phyloP scores from a whole-genome alignment of 495 filamentous ascomycete genomes.

The Penicilliopsis zonata region DNA sequence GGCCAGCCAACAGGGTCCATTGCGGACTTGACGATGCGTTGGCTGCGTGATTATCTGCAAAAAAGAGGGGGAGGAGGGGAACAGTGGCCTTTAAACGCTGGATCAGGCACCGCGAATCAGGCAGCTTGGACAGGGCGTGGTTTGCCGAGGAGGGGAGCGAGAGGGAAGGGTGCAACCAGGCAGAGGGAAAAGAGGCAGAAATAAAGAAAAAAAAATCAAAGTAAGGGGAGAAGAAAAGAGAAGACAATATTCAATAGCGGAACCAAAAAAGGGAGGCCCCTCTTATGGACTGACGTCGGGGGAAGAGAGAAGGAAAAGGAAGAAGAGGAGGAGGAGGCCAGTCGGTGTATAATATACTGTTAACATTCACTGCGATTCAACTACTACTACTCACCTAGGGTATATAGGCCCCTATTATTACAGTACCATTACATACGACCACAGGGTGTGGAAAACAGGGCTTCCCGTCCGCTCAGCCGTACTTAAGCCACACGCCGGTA shows the following conservation, averaged over 20 bases:
- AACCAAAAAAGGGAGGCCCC: no score
- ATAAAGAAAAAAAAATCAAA: not conserved
- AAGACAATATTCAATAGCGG: no score
- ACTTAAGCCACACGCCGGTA: no score
- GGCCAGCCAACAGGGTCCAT: constrained; percentile 15
- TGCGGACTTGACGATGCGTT: constrained; percentile 12
- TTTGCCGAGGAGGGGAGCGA: constrained; percentile 2
- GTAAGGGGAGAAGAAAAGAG: not conserved
- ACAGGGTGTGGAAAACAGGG: no score
- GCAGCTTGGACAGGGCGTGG: constrained; percentile 4
- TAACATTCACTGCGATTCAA: no score
- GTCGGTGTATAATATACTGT: not conserved
- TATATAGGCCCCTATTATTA: no score
- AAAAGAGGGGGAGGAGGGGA: constrained; percentile 5
- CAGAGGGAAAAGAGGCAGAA: constrained; percentile 4
- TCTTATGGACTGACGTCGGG: not conserved
- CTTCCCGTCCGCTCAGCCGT: no score
- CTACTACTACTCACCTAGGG: no score
- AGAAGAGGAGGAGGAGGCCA: not conserved
- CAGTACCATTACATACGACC: no score
- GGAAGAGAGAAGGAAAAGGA: constrained; percentile 1
- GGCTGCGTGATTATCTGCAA: constrained; percentile 4
- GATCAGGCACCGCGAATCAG: constrained; percentile 8
- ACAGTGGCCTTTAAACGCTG: no score
- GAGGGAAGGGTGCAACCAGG: not conserved